These are phyloP conservation scores for Solanum megistacrolobum DNA, from an alignment of 257 asterid genomes.

Conservation along the genomic window DNA sequence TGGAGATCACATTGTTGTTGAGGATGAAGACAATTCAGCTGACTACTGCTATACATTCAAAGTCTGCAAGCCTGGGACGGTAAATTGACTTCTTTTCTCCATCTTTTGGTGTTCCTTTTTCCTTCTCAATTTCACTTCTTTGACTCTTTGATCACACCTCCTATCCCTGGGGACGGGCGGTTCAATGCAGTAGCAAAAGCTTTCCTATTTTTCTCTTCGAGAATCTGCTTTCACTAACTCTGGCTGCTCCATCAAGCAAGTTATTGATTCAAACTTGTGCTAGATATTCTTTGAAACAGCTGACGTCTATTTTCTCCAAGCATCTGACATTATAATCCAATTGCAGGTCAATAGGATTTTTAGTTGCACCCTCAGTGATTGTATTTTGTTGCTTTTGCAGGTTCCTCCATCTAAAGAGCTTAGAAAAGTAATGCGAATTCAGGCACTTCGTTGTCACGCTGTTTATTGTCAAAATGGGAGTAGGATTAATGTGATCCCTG, in stretches of 20 bases:
- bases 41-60: slow-evolving; percentile 94
- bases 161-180: not conserved
- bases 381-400: slow-evolving; percentile 25
- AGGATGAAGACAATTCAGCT: slow-evolving; percentile 89
- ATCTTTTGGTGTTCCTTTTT: not conserved
- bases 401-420: slow-evolving; percentile 72
- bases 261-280: not conserved
- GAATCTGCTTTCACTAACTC: not conserved
- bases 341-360: not conserved
- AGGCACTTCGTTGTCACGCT: slow-evolving; percentile 93
- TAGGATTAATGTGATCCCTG: slow-evolving; percentile 85
- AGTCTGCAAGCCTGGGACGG: slow-evolving; percentile 73
- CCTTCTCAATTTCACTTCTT: not conserved
- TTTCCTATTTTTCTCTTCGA: not conserved
- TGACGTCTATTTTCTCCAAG: not conserved
- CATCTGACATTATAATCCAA: not conserved
- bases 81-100: slow-evolving; percentile 16
- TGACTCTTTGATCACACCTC: not conserved
- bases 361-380: not conserved
- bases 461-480: slow-evolving; percentile 80
- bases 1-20: slow-evolving; percentile 64
- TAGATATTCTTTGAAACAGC: not conserved
- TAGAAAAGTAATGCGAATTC: slow-evolving; percentile 85
- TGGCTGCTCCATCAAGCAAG: not conserved
- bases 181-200: not conserved